A percentile compares a stretch with the other conserved stretches of the same genome.
Conservation (phyloP, 169 alveolate species). For the Cryptosporidium xiaoi region DNA sequence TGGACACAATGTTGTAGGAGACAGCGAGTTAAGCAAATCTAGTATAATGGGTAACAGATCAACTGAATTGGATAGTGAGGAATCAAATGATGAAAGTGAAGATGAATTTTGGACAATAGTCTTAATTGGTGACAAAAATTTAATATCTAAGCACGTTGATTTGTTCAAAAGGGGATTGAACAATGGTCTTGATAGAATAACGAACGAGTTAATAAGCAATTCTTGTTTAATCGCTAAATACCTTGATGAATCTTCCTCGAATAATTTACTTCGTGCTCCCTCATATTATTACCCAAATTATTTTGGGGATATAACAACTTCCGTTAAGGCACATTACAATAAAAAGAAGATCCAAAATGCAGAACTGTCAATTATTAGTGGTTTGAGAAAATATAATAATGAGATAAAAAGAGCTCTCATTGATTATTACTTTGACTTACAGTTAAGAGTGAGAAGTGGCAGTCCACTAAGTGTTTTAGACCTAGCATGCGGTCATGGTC, state of each 20-base stretch:
- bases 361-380: slow-evolving; percentile 84
- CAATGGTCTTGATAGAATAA: slow-evolving; percentile 56
- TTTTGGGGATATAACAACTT: slow-evolving; percentile 85
- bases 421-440: slow-evolving; percentile 76
- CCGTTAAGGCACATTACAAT: slow-evolving; percentile 84
- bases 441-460: slow-evolving; percentile 25
- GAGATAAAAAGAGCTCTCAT: slow-evolving; percentile 85
- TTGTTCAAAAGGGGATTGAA: slow-evolving; percentile 40
- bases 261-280: background rate
- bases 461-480: slow-evolving; percentile 84
- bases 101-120: slow-evolving; percentile 52
- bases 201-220: slow-evolving; percentile 33
- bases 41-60: background rate
- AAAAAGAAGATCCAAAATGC: slow-evolving; percentile 83
- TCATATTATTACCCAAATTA: slow-evolving; percentile 83
- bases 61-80: slow-evolving; percentile 11
- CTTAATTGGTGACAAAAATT: slow-evolving; percentile 12
- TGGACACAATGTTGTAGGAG: background rate
- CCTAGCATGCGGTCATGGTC: slow-evolving; percentile 91
- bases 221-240: slow-evolving; percentile 54
- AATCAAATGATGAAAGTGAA: slow-evolving; percentile 17
- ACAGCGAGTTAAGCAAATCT: background rate
- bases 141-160: slow-evolving; percentile 54
- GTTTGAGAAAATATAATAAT: slow-evolving; percentile 83
- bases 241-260: slow-evolving; percentile 28